Evolutionary conservation across 139 green algal genomes (phyloP), one percentile per base, ranked within the genome.

Genomic region (Coccomyxa sp.): DNA sequence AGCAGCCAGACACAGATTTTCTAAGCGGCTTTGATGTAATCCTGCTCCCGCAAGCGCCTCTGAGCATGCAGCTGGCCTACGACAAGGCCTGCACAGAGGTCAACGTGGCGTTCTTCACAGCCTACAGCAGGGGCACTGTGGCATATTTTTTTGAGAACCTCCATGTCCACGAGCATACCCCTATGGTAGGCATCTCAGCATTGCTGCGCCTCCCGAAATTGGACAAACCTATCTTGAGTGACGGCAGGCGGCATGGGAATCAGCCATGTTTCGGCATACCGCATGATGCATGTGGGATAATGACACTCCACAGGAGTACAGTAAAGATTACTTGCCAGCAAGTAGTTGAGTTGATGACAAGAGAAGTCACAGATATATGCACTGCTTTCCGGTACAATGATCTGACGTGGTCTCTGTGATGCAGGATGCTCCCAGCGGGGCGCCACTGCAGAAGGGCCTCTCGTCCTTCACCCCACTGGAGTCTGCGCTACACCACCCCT

Each of bases 71-170:
- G 76, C 44, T 78, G 55, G 39, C 68, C 58, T 81, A 82, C 34
- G 86, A 93, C 55, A 77, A n/a, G 36, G 22, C 68, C 9, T 92
- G 85, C 71, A 54, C 68, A 18, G 68, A 54, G 14, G n/a, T 58
- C 27, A 84, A 83, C 35, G 76, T 89, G 31, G 78, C 88, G 24
- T 93, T 97, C 36, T 94, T 91, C 58, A 83, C 81, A 68, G 89
- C 76, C 6, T 74, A 34, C 39, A 84, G 84, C 27, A 34, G 74
- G 3, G 91, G 94, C 9, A 74, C 84, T 14, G 80, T 37, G 38
- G 84, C 86, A 78, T 93, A 83, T 76, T 84, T 88, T 12, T 97
- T 97, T 77, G 81, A 87, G 9, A 87, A 98, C 83, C 82, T 97
- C 24, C 55, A 79, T 1, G 31, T 79, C 27, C 88, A 96, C 77